These are phyloP conservation scores for Apiospora arundinis DNA, from an alignment of 2,329 filamentous ascomycete species.

Conservation along the genomic window DNA sequence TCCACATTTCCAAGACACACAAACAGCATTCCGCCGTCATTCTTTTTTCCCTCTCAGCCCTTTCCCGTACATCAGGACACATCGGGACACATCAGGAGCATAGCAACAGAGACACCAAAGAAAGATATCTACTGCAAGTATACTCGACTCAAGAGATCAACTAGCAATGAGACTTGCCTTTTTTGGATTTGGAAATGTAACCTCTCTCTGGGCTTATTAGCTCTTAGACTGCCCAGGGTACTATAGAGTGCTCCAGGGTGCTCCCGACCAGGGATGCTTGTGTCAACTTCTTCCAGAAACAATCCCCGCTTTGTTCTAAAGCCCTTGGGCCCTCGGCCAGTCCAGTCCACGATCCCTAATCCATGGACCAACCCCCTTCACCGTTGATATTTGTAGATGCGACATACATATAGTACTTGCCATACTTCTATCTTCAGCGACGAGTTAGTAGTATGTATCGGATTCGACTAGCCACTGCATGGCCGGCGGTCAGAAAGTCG, in stretches of 20 bases:
- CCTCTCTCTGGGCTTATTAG: not conserved
- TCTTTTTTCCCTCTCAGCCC: not conserved
- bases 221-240: not conserved
- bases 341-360: not conserved
- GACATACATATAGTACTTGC: not conserved
- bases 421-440: too few species aligned
- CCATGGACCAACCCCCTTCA: not conserved
- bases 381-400: not conserved
- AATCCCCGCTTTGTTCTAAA: conserved; percentile 15
- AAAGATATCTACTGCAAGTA: not conserved
- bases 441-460: not conserved
- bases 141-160: not conserved
- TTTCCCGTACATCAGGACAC: not conserved
- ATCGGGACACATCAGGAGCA: not conserved
- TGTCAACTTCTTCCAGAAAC: conserved; percentile 11
- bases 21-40: not conserved
- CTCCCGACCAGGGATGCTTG: not conserved
- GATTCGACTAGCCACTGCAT: not conserved
- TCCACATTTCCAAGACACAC: not conserved
- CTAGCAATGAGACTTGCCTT: not conserved
- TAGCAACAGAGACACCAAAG: not conserved
- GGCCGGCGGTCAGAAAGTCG: not conserved
- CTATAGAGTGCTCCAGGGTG: not conserved
- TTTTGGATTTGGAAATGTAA: not conserved
- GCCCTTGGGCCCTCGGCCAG: not conserved